Conservation (phyloP, 305 asterid genomes). For the Rubia balearica region DNA sequence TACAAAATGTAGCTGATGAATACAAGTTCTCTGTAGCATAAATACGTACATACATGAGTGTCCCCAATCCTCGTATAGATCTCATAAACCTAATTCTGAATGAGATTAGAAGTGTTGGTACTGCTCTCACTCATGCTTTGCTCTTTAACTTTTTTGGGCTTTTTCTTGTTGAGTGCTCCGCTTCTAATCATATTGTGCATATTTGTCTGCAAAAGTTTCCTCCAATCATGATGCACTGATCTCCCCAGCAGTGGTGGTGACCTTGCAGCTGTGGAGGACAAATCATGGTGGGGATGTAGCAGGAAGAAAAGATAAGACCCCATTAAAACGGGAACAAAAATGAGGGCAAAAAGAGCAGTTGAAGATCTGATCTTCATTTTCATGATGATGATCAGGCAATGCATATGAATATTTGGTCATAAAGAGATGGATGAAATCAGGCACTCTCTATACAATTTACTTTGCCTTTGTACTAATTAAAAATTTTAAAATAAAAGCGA, state of each 20-base stretch:
- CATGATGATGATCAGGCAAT: not conserved
- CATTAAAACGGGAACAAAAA: not conserved
- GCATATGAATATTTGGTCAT: not conserved
- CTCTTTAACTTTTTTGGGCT: not conserved
- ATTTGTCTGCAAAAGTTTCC: not conserved
- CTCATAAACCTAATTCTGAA: conserved; percentile 1
- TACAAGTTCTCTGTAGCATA: not conserved
- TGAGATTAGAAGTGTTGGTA: not conserved
- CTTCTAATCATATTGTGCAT: not conserved
- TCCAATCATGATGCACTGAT: not conserved
- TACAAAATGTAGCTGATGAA: too few species aligned
- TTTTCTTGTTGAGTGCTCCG: not conserved
- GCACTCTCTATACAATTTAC: not conserved
- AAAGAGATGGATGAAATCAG: not conserved
- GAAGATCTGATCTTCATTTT: not conserved
- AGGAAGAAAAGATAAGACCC: not conserved
- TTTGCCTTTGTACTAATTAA: not conserved
- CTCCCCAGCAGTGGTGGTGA: not conserved
- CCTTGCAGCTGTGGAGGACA: not conserved
- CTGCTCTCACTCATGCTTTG: not conserved
- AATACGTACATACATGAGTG: not conserved
- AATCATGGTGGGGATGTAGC: not conserved
- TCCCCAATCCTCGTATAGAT: not conserved
- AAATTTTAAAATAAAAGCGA: too few species aligned
- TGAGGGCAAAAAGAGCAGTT: not conserved